Evolutionary conservation across 805 yeast species (phyloP).

Genomic region (Metschnikowia colocasiae): DNA sequence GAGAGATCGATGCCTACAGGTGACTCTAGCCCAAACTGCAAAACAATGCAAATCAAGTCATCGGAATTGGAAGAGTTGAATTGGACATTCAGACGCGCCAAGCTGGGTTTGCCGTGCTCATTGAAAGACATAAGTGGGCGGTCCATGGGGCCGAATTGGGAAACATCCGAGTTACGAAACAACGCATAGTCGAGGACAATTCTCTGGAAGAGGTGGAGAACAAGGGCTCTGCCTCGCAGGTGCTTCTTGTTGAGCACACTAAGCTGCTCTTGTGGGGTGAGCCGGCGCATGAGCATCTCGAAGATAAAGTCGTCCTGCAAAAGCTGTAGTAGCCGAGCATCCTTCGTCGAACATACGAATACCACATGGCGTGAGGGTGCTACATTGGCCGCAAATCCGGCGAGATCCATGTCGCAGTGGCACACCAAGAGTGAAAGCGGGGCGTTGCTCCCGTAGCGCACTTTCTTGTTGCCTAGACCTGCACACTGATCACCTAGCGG

Average conservation of each 20-base stretch:
- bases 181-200: slow-evolving; percentile 37
- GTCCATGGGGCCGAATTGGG: slow-evolving; percentile 16
- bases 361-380: neutral
- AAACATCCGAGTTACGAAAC: slow-evolving; percentile 9
- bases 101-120: slow-evolving; percentile 55
- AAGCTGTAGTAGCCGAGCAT: slow-evolving; percentile 1
- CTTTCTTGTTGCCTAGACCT: neutral
- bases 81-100: slow-evolving; percentile 26
- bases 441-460: neutral
- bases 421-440: neutral
- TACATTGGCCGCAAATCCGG: neutral
- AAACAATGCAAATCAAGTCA: slow-evolving; percentile 44
- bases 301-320: slow-evolving; percentile 38
- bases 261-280: slow-evolving; percentile 42
- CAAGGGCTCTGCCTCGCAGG: slow-evolving; percentile 31
- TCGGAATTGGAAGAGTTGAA: slow-evolving; percentile 64
- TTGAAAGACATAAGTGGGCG: slow-evolving; percentile 30
- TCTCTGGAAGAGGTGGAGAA: slow-evolving; percentile 44
- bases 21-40: slow-evolving; percentile 24
- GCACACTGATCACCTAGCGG: neutral
- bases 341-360: slow-evolving; percentile 16
- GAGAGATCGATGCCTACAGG: slow-evolving; percentile 39
- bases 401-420: neutral
- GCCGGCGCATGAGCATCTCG: slow-evolving; percentile 46
- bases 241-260: slow-evolving; percentile 39